Conservation (phyloP, 2,329 filamentous ascomycete genomes). For the Diaporthe australafricana region DNA sequence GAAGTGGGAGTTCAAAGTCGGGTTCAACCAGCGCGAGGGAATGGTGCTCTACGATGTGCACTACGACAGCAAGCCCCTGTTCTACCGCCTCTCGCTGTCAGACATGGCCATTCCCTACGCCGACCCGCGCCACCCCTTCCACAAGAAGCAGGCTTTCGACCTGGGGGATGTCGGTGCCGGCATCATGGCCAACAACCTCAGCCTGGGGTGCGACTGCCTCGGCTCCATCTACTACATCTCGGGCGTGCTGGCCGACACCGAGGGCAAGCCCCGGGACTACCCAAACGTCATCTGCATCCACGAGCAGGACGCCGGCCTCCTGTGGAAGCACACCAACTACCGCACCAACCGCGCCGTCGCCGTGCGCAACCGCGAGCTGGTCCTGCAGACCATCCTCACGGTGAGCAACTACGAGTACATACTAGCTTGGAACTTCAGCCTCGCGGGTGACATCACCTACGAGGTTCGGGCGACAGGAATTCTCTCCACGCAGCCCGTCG, state of each 20-base stretch:
- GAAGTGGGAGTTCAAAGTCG: slow-evolving; percentile 71
- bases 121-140: slow-evolving; percentile 70
- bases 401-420: slow-evolving; percentile 67
- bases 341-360: slow-evolving; percentile 64
- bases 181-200: slow-evolving; percentile 72
- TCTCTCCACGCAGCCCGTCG: slow-evolving; percentile 62
- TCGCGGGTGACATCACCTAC: slow-evolving; percentile 51
- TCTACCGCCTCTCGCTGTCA: slow-evolving; percentile 69
- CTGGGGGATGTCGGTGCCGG: slow-evolving; percentile 75
- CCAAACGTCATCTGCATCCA: slow-evolving; percentile 66
- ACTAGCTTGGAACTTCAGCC: slow-evolving; percentile 55
- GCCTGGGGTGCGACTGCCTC: slow-evolving; percentile 71
- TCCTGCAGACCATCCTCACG: slow-evolving; percentile 68
- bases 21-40: slow-evolving; percentile 74
- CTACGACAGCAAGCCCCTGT: slow-evolving; percentile 69
- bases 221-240: slow-evolving; percentile 64
- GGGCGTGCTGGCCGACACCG: slow-evolving; percentile 34
- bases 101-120: slow-evolving; percentile 76
- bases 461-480: slow-evolving; percentile 55
- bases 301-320: slow-evolving; percentile 68
- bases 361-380: slow-evolving; percentile 62
- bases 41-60: slow-evolving; percentile 72
- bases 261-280: slow-evolving; percentile 32
- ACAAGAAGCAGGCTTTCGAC: slow-evolving; percentile 75
- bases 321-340: slow-evolving; percentile 68